Percentiles rank a stretch among this genome's conserved stretches.
Evolutionary conservation across 345 rosid species (phyloP).

Genomic region (Odontarrhena argentea): DNA sequence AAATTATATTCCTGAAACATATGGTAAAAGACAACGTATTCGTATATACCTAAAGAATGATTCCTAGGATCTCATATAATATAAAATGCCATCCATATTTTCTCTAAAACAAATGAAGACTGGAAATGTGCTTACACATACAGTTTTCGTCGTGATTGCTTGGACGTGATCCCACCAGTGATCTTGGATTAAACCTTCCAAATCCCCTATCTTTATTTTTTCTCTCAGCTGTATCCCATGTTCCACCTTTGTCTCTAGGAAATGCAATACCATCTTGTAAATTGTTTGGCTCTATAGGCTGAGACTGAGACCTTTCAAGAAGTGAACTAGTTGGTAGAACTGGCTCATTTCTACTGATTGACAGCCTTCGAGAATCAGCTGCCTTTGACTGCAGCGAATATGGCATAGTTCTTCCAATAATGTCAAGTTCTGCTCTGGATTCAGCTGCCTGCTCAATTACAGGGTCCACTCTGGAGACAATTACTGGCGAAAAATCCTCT

Average conservation of each 20-base stretch:
- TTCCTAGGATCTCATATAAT: constrained; percentile 20
- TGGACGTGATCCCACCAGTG: constrained; percentile 53
- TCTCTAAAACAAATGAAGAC: constrained; percentile 9
- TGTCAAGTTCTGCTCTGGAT: constrained; percentile 72
- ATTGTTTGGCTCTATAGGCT: constrained; percentile 45
- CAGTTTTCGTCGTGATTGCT: constrained; percentile 59
- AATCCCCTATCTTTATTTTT: constrained; percentile 52
- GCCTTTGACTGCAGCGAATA: constrained; percentile 90
- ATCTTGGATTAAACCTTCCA: constrained; percentile 52
- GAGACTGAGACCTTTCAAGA: constrained; percentile 51
- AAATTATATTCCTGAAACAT: constrained; percentile 6
- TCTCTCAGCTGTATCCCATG: constrained; percentile 59
- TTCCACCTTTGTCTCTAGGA: constrained; percentile 49
- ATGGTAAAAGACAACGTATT: neutral
- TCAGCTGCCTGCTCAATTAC: constrained; percentile 63
- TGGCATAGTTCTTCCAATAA: constrained; percentile 94
- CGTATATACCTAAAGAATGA: constrained; percentile 23
- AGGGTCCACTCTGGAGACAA: constrained; percentile 74
- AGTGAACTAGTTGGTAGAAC: constrained; percentile 54
- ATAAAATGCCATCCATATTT: constrained; percentile 17
- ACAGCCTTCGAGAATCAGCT: constrained; percentile 60
- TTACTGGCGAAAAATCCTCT: constrained; percentile 64
- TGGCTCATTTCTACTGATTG: constrained; percentile 58
- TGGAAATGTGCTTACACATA: constrained; percentile 46
- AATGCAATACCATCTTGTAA: constrained; percentile 48